Evolutionary conservation across 805 yeast genomes (phyloP), one percentile per base, ranked within the genome.

Genomic region (Spencermartinsiella europaea): DNA sequence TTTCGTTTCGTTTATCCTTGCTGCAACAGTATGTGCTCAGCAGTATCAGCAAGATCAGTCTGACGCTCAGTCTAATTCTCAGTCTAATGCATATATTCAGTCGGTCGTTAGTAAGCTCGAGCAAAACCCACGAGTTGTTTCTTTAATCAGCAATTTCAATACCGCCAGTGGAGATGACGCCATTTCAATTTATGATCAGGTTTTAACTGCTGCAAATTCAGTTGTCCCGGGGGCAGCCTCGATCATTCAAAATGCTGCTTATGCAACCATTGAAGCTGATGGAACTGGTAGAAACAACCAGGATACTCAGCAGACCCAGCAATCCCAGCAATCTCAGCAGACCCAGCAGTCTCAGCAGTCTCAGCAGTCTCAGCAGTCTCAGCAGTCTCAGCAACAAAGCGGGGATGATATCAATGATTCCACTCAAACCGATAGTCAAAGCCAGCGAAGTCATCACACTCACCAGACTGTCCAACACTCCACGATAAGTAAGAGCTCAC

Each of bases 211-310:
- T 35, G 55, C 57, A 19, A 46, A 54, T 36, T 33, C 38, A 17
- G 47, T 48, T 12, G 50, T 43, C 4, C 42, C 49, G 7, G 57
- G 57, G 12, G 56, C 54, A 5, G 56, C 48, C 17, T n/a, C 38
- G 12, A 25, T 45, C 36, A 46, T 53, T 22, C 49, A 45, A 27
- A 42, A 45, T 21, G 49, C 46, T 5, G 49, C 46, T 22, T 37
- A 28, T 5, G 38, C 33, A 21, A 43, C 48, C 15, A 45, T n/a
- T 5, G 21, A 34, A 21, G 39, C 37, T 10, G 43, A 37, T 14
- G 22, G 19, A 21, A 15, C 38, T 10, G 31, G 15, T 4, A n/a
- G 15, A 5, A 19, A 17, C 12, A 20, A 35, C 5, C 41, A 35
- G 16, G 21, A 8, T 8, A 16, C 8, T 7, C 34, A 21, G 14